Evolutionary conservation across 768 basidiomycete genomes (phyloP).

Genomic region (Coprinellus micaceus): DNA sequence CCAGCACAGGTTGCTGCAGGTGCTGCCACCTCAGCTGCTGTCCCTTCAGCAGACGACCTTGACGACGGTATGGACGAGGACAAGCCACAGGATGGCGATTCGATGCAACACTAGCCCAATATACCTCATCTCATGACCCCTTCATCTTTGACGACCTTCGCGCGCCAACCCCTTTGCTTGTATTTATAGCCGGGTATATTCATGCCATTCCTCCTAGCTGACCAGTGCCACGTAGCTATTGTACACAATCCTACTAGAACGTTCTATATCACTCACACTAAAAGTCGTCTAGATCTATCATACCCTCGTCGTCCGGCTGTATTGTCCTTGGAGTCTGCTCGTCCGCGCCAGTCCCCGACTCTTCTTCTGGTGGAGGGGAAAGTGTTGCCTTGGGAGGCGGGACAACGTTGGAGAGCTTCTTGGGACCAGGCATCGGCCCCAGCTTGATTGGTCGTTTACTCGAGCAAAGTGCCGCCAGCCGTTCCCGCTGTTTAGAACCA

Average conservation of each 20-base stretch:
- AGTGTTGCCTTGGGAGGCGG: slow-evolving; percentile 24
- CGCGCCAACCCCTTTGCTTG: not conserved
- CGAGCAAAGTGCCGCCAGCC: slow-evolving; percentile 48
- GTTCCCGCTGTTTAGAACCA: slow-evolving; percentile 43
- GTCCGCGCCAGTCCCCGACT: not conserved
- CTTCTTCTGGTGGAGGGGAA: not conserved
- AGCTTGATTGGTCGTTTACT: slow-evolving; percentile 53
- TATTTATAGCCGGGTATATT: not conserved
- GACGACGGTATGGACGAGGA: slow-evolving; percentile 36
- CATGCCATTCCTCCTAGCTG: not conserved
- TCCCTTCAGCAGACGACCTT: slow-evolving; percentile 69
- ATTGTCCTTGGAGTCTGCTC: not conserved
- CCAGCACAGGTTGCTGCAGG: slow-evolving; percentile 47
- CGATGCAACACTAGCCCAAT: slow-evolving; percentile 4
- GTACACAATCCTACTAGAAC: not conserved
- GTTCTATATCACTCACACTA: slow-evolving; percentile 4
- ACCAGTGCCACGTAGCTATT: not conserved
- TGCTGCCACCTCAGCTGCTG: slow-evolving; percentile 67
- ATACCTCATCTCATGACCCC: not conserved
- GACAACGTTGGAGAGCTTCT: slow-evolving; percentile 58
- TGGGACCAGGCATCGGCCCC: slow-evolving; percentile 61
- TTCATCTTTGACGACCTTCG: not conserved
- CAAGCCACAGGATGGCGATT: slow-evolving; percentile 8
- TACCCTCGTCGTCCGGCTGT: slow-evolving; percentile 16
- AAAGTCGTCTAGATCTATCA: slow-evolving; percentile 48